A percentile compares a stretch with the other conserved stretches of the same genome.
These are phyloP conservation scores for Boletus coffeatus DNA, from an alignment of 1,284 basidiomycete species.

Conservation along the genomic window DNA sequence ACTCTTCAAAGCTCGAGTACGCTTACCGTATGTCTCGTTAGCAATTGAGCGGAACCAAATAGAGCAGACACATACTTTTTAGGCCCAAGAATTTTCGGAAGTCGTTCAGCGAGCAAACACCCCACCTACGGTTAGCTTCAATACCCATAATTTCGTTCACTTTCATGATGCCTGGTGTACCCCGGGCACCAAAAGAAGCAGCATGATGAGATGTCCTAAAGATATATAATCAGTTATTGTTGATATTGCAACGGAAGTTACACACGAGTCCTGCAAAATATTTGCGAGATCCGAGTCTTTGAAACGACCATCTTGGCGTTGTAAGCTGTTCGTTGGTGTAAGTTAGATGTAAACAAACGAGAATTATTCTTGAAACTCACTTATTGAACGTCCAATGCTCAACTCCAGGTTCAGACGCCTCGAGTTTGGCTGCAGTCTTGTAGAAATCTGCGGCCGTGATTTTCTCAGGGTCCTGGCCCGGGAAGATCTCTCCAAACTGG, in stretches of 20 bases:
- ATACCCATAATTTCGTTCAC: constrained; percentile 83
- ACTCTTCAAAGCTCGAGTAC: constrained; percentile 68
- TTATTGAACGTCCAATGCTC: constrained; percentile 64
- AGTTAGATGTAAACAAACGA: background rate
- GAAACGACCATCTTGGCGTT: constrained; percentile 59
- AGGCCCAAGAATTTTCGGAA: constrained; percentile 77
- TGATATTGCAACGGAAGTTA: constrained; percentile 9
- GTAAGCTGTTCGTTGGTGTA: constrained; percentile 37
- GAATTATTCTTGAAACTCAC: constrained; percentile 32
- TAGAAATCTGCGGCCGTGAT: constrained; percentile 61
- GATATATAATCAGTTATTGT: constrained; percentile 1
- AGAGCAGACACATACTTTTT: constrained; percentile 46
- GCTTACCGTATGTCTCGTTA: constrained; percentile 30
- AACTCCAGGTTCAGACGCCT: constrained; percentile 40
- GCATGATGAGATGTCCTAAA: constrained; percentile 68
- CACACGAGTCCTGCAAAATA: constrained; percentile 64
- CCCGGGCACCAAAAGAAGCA: constrained; percentile 72
- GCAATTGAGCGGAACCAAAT: too few relatives aligned
- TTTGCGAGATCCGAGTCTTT: constrained; percentile 68
- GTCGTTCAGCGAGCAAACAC: constrained; percentile 81
- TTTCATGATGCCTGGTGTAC: constrained; percentile 69
- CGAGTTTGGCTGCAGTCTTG: constrained; percentile 36
- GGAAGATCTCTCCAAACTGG: constrained; percentile 49
- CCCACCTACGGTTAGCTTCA: constrained; percentile 73
- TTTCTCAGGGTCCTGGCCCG: constrained; percentile 44